Evolutionary conservation across 2,329 filamentous ascomycete species (phyloP), one percentile per base, ranked within the genome.

Genomic region (Cryphonectria japonica): DNA sequence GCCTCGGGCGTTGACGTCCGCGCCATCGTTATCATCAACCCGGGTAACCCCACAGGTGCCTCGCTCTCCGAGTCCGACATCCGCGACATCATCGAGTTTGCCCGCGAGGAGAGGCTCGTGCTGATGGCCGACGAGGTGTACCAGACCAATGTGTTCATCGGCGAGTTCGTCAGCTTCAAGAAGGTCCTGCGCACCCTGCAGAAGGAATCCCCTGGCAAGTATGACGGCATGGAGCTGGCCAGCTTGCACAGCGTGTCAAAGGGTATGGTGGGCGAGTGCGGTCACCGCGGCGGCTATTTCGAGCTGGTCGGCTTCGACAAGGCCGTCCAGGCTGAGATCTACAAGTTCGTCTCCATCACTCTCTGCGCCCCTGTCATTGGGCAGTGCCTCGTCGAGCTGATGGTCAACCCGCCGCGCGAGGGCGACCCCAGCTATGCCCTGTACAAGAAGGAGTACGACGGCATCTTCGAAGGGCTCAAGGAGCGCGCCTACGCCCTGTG

Each of bases 221-320:
- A 94, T 83, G 93, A 97, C 82, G 81, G 88, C 76, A 85, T 99
- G 72, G 95, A 98, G 85, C 89, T 99, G 71, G 95, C 92, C 65
- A 97, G 94, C 67, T 86, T 99, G 75, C 95, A 99, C 87, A 95
- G 92, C 77, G 88, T 97, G 69, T 97, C 94, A 80, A 99, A 99
- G 88, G 96, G 96, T 78, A 98, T 99, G 95, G 93, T 98, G 11
- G 96, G 96, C 79, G 96, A 99, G 85, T 99, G 96, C 81, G 96
- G 96, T 67, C 96, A 99, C 85, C 93, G 96, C 74, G 96, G 95
- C 76, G 96, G 96, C 69, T 99, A 97, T 87, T 98, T 98, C 79
- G 96, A 99, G 86, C 90, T 99, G 70, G 89, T 95, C 72, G 93
- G 93, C 76, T 98, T 99, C 81, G 90, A 97, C 80, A 83, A 89